These are phyloP conservation scores for Mariannaea sp. DNA, from an alignment of 2,329 filamentous ascomycete species.

Conservation along the genomic window DNA sequence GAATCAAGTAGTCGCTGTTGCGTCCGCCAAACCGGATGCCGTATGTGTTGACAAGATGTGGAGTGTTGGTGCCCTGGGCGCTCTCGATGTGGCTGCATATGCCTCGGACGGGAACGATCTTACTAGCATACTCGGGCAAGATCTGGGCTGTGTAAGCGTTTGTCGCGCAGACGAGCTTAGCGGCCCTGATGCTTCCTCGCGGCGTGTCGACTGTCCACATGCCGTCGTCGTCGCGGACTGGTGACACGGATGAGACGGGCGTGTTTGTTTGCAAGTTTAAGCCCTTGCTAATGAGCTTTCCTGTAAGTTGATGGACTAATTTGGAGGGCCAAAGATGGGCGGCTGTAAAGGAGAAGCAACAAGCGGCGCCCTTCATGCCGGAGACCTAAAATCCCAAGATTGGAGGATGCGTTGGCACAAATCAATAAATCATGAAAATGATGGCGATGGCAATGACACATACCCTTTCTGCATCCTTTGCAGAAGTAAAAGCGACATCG, in stretches of 20 bases:
- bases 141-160: constrained; percentile 70
- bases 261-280: constrained; percentile 22
- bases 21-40: constrained; percentile 28
- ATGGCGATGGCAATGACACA: not conserved
- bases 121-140: constrained; percentile 60
- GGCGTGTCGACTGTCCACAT: constrained; percentile 9
- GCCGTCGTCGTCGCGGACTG: not conserved
- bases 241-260: constrained; percentile 18
- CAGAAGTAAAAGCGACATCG: constrained; percentile 13
- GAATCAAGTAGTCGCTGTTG: constrained; percentile 47
- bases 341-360: constrained; percentile 27
- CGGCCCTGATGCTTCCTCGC: constrained; percentile 55
- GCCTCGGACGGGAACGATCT: constrained; percentile 67
- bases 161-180: constrained; percentile 65
- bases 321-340: constrained; percentile 25
- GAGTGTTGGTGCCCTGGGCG: constrained; percentile 24
- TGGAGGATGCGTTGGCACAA: not conserved
- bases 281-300: constrained; percentile 16
- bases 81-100: constrained; percentile 40
- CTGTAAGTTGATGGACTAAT: constrained; percentile 22
- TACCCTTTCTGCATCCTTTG: constrained; percentile 20
- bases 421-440: too few relatives aligned
- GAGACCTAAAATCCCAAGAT: constrained; percentile 2
- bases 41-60: constrained; percentile 35
- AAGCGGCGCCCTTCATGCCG: constrained; percentile 22